Conservation (phyloP, 2,329 filamentous ascomycete species). For the Thielaviopsis euricoi region DNA sequence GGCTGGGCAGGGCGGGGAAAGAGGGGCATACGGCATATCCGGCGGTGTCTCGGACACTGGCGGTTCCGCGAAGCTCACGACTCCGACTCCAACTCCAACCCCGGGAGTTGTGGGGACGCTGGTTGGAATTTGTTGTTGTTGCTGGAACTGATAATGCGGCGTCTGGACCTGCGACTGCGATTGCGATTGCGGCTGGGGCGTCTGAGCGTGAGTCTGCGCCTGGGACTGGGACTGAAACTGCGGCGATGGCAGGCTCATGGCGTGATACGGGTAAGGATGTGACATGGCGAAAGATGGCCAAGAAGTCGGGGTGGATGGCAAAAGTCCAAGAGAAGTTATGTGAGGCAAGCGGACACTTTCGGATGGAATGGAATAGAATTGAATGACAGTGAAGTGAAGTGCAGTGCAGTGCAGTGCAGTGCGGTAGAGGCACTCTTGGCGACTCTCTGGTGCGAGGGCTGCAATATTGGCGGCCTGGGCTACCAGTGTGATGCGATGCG, state of each 20-base stretch:
- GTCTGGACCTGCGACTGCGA: neutral
- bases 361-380: neutral
- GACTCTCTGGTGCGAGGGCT: no score
- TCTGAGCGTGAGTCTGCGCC: neutral
- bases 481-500: no score
- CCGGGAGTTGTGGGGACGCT: neutral
- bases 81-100: no score
- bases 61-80: conserved; percentile 3
- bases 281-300: conserved; percentile 2
- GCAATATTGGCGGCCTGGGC: no score
- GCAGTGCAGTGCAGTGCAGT: no score
- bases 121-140: neutral
- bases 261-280: neutral
- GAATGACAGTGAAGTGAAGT: no score
- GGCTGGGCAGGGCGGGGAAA: no score
- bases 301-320: no score
- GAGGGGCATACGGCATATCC: conserved; percentile 61
- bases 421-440: no score
- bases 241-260: neutral
- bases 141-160: conserved; percentile 24
- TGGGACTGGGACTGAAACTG: neutral
- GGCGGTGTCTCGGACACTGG: conserved; percentile 65
- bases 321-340: neutral
- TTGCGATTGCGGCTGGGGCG: neutral
- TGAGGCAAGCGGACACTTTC: neutral